Conservation (phyloP, 495 filamentous ascomycete genomes). For the Penicillium cataractarum region DNA sequence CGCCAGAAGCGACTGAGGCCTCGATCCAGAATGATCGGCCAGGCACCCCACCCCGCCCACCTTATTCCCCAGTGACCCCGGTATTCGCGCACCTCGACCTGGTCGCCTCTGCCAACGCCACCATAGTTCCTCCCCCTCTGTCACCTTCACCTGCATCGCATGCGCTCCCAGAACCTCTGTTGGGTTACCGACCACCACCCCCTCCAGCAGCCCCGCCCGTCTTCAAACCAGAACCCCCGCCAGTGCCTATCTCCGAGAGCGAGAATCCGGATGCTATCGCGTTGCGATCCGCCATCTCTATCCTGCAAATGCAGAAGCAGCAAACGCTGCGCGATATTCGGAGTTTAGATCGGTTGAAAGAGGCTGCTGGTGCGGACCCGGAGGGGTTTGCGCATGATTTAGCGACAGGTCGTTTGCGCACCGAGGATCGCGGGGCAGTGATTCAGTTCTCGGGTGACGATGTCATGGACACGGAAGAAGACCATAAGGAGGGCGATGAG, state of each 20-base stretch:
- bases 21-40: slow-evolving; percentile 30
- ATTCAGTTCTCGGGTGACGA: slow-evolving; percentile 47
- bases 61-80: slow-evolving; percentile 54
- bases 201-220: slow-evolving; percentile 28
- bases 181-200: slow-evolving; percentile 17
- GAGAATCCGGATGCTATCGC: slow-evolving; percentile 85
- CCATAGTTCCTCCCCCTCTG: slow-evolving; percentile 42
- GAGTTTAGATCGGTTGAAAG: slow-evolving; percentile 63
- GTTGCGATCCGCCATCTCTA: slow-evolving; percentile 74
- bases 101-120: slow-evolving; percentile 33
- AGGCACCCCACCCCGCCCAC: slow-evolving; percentile 49
- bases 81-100: slow-evolving; percentile 47
- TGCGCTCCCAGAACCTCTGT: slow-evolving; percentile 5
- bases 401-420: slow-evolving; percentile 53
- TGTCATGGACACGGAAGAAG: slow-evolving; percentile 40
- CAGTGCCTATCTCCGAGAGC: slow-evolving; percentile 72
- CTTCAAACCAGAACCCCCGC: slow-evolving; percentile 52
- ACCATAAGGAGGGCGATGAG: slow-evolving; percentile 27
- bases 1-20: slow-evolving; percentile 9
- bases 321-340: slow-evolving; percentile 73
- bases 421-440: slow-evolving; percentile 42
- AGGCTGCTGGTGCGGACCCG: slow-evolving; percentile 67
- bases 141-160: slow-evolving; percentile 38
- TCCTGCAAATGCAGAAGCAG: slow-evolving; percentile 80
- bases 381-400: slow-evolving; percentile 68